Conservation (phyloP, 2,329 filamentous ascomycete species). For the Beauveria sp. region DNA sequence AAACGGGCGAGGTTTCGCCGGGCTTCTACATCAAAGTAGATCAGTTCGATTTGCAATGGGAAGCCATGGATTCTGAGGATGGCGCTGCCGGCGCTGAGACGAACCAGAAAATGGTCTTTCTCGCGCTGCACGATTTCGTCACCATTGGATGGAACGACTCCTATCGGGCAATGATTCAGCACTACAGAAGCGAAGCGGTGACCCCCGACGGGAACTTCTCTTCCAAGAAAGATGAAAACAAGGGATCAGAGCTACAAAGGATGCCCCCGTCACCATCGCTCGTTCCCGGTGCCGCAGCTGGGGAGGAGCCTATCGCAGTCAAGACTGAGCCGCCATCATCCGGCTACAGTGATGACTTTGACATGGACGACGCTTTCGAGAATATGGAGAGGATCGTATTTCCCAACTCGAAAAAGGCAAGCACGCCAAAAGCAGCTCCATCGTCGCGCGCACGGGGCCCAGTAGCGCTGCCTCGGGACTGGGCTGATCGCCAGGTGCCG, state of each 20-base stretch:
- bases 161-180: conserved; percentile 21
- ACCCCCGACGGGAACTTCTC: not conserved
- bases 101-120: conserved; percentile 30
- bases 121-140: conserved; percentile 37
- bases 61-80: conserved; percentile 11
- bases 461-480: conserved; percentile 32
- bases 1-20: conserved; percentile 34
- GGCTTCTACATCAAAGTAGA: conserved; percentile 44
- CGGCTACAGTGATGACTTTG: conserved; percentile 11
- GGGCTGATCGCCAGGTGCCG: conserved; percentile 33
- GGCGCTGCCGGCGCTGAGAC: conserved; percentile 5
- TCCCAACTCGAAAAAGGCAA: conserved; percentile 15
- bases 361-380: conserved; percentile 29
- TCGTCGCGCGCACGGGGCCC: conserved; percentile 14
- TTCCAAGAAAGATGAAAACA: not conserved
- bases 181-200: conserved; percentile 8
- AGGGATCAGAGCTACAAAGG: not conserved
- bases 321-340: not conserved
- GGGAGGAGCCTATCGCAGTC: not conserved
- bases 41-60: conserved; percentile 29
- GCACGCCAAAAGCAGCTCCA: conserved; percentile 8
- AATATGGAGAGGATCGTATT: conserved; percentile 30
- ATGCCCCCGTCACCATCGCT: not conserved
- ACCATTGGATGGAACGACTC: conserved; percentile 42
- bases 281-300: no score